Conservation (phyloP, 2,329 filamentous ascomycete genomes). For the Penicillium brevicompactum region DNA sequence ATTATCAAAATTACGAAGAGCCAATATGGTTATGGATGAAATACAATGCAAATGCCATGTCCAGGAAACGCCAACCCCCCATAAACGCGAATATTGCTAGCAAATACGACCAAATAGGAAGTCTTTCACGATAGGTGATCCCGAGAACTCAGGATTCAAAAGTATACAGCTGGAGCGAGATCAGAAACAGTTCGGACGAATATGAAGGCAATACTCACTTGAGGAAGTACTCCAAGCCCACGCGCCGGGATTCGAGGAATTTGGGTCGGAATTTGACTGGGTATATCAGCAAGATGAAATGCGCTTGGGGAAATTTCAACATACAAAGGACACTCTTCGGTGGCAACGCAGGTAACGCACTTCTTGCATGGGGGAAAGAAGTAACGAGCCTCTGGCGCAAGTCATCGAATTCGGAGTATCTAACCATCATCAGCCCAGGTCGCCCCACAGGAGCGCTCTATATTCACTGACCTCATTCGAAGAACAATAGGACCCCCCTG, state of each 20-base stretch:
- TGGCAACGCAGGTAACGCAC: slow-evolving; percentile 84
- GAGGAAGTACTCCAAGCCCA: slow-evolving; percentile 86
- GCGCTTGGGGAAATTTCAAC: slow-evolving; percentile 19
- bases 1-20: too few relatives aligned
- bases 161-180: slow-evolving; percentile 72
- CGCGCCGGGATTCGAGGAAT: slow-evolving; percentile 82
- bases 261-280: slow-evolving; percentile 70
- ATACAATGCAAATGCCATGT: slow-evolving; percentile 1
- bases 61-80: not conserved
- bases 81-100: slow-evolving; percentile 12
- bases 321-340: slow-evolving; percentile 88
- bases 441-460: too few relatives aligned
- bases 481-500: slow-evolving; percentile 61
- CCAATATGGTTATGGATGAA: not conserved
- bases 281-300: slow-evolving; percentile 5
- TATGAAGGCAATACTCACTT: slow-evolving; percentile 63
- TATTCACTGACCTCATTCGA: slow-evolving; percentile 55
- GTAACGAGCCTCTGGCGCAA: slow-evolving; percentile 71
- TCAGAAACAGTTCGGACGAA: not conserved
- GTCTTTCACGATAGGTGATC: slow-evolving; percentile 86
- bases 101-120: slow-evolving; percentile 68
- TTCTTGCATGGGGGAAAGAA: slow-evolving; percentile 81
- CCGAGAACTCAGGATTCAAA: slow-evolving; percentile 89
- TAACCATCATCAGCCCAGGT: slow-evolving; percentile 17
- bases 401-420: slow-evolving; percentile 93